Base-by-base conservation (phyloP, 129 eudicot species). In the Tagetes erecta region DNA sequence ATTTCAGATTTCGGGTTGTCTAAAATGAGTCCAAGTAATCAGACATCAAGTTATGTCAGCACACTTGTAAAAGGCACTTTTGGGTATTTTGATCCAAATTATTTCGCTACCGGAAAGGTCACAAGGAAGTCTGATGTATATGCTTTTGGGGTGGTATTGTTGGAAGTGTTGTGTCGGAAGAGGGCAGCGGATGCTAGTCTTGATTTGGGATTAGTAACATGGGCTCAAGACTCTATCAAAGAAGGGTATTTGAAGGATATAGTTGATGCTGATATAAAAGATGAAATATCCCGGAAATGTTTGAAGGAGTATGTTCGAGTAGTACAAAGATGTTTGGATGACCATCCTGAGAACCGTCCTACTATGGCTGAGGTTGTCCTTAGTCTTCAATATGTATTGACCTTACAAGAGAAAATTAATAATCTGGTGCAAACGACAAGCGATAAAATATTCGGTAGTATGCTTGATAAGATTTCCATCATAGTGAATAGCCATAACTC, bases 1-100 rank as follows among this genome's bases (percentile, higher is more conserved):
- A 20, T 55, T 27, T 55, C 62, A 6, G 62, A 55, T 7, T 55
- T 55, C 62, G 36, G 62, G 62, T 55, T 55, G 62, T 55, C 34
- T 27, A 55, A 27, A 55, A 27, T 55, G 27, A 7, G 62, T 11
- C 62, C 62, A 27, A 55, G 11, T 4, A 55, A 55, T 6, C 62
- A 55, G 36, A 0, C 1, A 2, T 55, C 36, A 0, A 55, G 8
- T 55, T 27, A 55, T 55, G 62, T 55, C 9, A 55, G 11, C 62
- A 55, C 62, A 27, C 34, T 55, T 27, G 36, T 55, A 1, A 55
- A 55, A 27, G 62, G 62, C 36, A 55, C 62, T 55, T 55, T 6
- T 55, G 62, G 62, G 11, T 55, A 55, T 55, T 5, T 27, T 2
- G 62, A 55, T 55, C 62, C 62, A 1, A 55, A 55, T 6, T 55